phyloP scores from a whole-genome alignment of 176 grass and related monocot genomes.

The Stipa capillata region DNA sequence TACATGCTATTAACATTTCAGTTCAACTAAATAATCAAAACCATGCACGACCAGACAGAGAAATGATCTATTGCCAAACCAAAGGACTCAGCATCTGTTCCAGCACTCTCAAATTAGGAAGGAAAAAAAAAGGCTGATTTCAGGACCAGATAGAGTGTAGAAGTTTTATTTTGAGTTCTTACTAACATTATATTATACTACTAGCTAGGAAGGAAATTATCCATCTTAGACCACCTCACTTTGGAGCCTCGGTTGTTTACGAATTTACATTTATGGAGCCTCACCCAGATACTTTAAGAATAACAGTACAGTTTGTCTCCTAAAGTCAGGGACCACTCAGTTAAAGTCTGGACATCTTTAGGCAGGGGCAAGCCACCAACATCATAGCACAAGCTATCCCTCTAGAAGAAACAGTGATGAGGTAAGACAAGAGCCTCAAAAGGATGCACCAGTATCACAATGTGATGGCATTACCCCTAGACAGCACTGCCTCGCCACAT shows the following conservation, averaged over 20 bases:
- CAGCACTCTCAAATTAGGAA: no score
- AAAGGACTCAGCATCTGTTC: rapidly evolving
- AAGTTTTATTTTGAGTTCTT: neutral
- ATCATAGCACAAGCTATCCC: neutral
- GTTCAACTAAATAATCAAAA: neutral
- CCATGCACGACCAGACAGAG: neutral
- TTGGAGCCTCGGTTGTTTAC: neutral
- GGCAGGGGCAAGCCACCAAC: neutral
- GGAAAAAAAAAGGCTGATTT: no score
- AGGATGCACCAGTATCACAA: neutral
- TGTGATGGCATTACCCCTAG: neutral
- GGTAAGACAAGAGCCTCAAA: conserved; percentile 37
- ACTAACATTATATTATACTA: neutral
- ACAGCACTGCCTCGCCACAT: neutral
- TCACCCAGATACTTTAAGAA: neutral
- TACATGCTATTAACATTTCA: neutral
- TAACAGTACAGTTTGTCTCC: neutral
- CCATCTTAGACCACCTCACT: neutral
- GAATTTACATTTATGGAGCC: neutral
- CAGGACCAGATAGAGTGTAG: neutral
- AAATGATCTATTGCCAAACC: neutral
- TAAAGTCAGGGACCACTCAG: neutral
- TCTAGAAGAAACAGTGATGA: conserved; percentile 11
- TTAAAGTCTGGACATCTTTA: neutral
- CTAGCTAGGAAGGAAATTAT: neutral